phyloP scores from a whole-genome alignment of 371 early-diverging fungal species.

The Dinochytrium kinnereticum region DNA sequence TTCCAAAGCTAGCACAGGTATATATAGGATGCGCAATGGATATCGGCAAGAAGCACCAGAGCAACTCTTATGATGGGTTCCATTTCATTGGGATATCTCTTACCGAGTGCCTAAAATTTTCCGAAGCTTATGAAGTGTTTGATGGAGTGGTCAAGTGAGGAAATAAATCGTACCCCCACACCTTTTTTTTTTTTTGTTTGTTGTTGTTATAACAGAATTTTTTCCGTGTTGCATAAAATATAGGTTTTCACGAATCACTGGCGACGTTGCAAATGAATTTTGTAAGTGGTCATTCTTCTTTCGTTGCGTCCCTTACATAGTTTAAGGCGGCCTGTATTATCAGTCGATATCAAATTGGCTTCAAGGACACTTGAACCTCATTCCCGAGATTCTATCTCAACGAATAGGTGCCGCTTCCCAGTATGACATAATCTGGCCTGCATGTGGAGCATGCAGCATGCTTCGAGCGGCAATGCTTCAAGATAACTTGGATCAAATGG shows the following conservation, averaged over 20 bases:
- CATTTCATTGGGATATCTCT: constrained; percentile 7
- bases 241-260: not conserved
- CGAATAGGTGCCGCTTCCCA: constrained; percentile 1
- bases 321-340: constrained; percentile 2
- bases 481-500: not conserved
- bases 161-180: too few relatives aligned
- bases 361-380: not conserved
- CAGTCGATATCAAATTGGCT: not conserved
- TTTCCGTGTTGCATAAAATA: too few relatives aligned
- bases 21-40: not conserved
- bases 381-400: not conserved
- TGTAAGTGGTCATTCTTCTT: not conserved
- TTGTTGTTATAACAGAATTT: not conserved
- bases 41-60: not conserved
- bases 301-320: not conserved
- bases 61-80: not conserved
- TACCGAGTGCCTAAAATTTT: not conserved
- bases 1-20: not conserved
- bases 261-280: constrained; percentile 5
- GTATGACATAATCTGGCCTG: constrained; percentile 8
- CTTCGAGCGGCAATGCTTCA: not conserved
- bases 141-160: not conserved
- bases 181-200: not conserved
- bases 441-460: constrained; percentile 5
- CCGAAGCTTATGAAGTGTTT: not conserved